Evolutionary conservation across 2,329 filamentous ascomycete genomes (phyloP).

Genomic region (Trichoderma citrinoviride): DNA sequence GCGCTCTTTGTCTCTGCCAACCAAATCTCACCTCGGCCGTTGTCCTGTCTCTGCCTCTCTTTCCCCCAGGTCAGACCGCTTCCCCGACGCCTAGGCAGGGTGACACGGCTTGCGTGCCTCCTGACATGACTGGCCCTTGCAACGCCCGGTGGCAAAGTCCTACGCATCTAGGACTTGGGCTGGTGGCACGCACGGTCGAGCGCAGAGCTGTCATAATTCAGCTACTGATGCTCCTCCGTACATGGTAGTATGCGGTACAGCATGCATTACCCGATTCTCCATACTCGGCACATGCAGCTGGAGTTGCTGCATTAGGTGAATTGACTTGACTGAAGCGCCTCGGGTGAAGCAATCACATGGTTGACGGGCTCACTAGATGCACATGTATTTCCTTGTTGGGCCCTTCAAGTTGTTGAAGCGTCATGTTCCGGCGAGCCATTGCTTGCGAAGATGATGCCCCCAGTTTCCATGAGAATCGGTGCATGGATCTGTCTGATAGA

Average conservation of each 20-base stretch:
- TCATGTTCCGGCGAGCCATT: neutral
- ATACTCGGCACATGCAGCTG: neutral
- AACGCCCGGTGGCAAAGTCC: constrained; percentile 19
- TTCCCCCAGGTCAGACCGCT: constrained; percentile 21
- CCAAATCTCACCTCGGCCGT: neutral
- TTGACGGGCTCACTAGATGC: constrained; percentile 2
- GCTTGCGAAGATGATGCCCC: neutral
- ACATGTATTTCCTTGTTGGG: constrained; percentile 1
- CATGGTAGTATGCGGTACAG: neutral
- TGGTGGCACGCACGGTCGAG: neutral
- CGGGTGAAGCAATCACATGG: constrained; percentile 13
- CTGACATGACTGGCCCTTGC: constrained; percentile 20
- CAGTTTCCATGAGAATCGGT: neutral
- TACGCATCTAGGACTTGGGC: constrained; percentile 19
- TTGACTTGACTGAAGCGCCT: neutral
- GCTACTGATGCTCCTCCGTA: neutral
- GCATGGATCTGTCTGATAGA: neutral
- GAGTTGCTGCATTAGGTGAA: neutral
- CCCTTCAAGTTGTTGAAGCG: neutral
- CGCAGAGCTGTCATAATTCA: constrained; percentile 11
- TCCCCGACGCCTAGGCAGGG: constrained; percentile 17
- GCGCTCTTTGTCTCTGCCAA: neutral
- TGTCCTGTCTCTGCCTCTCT: neutral
- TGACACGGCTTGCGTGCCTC: constrained; percentile 22
- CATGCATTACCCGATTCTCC: no score